phyloP scores from a whole-genome alignment of 352 stramenopile species.

The Phytophthora pisi region DNA sequence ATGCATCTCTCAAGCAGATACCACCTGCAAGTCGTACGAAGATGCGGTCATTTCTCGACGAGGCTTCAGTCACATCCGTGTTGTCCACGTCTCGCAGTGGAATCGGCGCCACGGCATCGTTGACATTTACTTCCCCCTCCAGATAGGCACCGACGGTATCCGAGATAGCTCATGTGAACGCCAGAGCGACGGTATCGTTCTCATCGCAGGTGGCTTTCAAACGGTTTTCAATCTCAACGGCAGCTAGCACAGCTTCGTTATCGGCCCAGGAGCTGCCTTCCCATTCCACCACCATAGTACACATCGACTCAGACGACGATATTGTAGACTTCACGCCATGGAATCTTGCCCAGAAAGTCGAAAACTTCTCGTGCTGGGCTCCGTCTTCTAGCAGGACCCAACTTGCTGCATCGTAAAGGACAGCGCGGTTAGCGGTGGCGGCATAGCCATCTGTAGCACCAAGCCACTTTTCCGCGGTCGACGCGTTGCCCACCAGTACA shows the following conservation, averaged over 20 bases:
- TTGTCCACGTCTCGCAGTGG: conserved; percentile 9
- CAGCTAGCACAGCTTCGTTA: background rate
- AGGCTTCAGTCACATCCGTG: conserved; percentile 8
- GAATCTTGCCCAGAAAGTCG: conserved; percentile 37
- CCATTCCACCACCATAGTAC: conserved; percentile 30
- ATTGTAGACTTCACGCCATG: background rate
- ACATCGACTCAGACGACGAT: conserved; percentile 9
- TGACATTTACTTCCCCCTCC: conserved; percentile 11
- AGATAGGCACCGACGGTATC: conserved; percentile 11
- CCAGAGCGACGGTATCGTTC: conserved; percentile 31
- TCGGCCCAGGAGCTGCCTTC: conserved; percentile 11
- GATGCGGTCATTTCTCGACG: conserved; percentile 11
- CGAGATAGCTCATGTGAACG: conserved; percentile 24
- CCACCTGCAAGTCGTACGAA: conserved; percentile 28
- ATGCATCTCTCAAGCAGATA: conserved; percentile 25
- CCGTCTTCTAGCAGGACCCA: conserved; percentile 14
- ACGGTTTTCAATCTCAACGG: conserved; percentile 14
- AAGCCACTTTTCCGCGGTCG: conserved; percentile 1
- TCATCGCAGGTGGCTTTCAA: conserved; percentile 11
- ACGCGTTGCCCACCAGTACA: conserved; percentile 6
- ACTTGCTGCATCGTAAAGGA: conserved; percentile 9
- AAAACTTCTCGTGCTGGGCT: conserved; percentile 12
- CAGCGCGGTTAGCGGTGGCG: background rate
- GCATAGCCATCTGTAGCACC: background rate
- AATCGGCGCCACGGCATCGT: conserved; percentile 11